These are phyloP conservation scores for Orychophragmus violaceus DNA, from an alignment of 345 rosid genomes.

Conservation along the genomic window DNA sequence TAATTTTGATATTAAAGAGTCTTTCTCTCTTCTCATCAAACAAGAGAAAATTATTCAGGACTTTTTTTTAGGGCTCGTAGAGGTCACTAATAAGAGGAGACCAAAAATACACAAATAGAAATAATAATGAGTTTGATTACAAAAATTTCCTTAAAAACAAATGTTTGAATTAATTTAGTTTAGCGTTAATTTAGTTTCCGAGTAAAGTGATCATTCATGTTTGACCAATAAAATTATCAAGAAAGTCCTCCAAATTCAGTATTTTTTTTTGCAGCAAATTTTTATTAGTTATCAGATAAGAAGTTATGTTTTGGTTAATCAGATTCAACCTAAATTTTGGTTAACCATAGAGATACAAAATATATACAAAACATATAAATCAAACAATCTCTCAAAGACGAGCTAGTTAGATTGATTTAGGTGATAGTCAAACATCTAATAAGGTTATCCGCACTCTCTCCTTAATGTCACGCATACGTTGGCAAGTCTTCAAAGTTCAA, in stretches of 20 bases:
- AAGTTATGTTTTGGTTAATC: background rate
- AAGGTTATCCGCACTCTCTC: background rate
- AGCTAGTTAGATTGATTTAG: background rate
- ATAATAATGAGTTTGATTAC: too few species aligned
- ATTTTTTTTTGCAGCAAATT: too few species aligned
- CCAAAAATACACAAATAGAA: too few species aligned
- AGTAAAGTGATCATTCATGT: background rate
- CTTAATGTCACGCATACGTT: slow-evolving; percentile 6
- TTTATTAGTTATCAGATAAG: background rate
- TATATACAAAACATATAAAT: background rate
- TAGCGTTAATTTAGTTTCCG: background rate
- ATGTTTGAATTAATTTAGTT: background rate
- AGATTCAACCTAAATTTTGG: background rate
- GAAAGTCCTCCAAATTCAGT: background rate
- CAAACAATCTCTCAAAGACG: background rate
- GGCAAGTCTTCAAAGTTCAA: background rate
- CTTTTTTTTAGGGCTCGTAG: background rate
- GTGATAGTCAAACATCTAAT: background rate
- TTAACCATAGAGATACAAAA: background rate
- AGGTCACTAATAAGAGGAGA: background rate
- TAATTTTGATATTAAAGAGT: slow-evolving; percentile 27
- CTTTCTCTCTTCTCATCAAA: background rate
- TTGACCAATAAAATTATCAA: background rate
- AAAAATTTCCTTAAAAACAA: too few species aligned
- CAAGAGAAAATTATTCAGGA: too few species aligned